These are phyloP conservation scores for Ceratobasidium sp. DNA, from an alignment of 1,284 basidiomycete species.

Conservation along the genomic window DNA sequence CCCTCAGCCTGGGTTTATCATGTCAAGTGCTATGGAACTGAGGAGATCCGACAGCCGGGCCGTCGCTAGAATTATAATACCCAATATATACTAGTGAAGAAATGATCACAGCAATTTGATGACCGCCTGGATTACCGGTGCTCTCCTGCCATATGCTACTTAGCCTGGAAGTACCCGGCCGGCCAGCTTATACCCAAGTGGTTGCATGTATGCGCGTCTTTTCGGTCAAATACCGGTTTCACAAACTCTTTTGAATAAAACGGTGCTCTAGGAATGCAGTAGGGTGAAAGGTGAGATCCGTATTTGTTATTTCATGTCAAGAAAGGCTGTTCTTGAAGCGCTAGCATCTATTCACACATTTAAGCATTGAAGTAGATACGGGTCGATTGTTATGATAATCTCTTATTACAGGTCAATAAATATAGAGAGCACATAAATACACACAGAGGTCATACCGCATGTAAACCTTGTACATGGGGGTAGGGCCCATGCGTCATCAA, in stretches of 20 bases:
- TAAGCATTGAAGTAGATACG: constrained; percentile 8
- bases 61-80: constrained; percentile 30
- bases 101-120: not conserved
- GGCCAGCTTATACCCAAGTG: not conserved
- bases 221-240: not conserved
- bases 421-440: not conserved
- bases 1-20: not conserved
- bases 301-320: constrained; percentile 24
- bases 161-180: not conserved
- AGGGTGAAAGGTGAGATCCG: not conserved
- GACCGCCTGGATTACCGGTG: not conserved
- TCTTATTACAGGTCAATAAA: constrained; percentile 10
- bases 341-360: not conserved
- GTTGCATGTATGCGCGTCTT: constrained; percentile 22
- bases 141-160: constrained; percentile 16
- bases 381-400: constrained; percentile 5
- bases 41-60: not conserved
- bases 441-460: constrained; percentile 30
- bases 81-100: constrained; percentile 1
- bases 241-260: not conserved
- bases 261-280: not conserved
- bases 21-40: not conserved
- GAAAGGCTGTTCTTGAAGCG: constrained; percentile 1
- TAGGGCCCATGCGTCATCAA: constrained; percentile 13
- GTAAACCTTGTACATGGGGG: constrained; percentile 8